Evolutionary conservation across 2,329 filamentous ascomycete species (phyloP).

Genomic region (Gaeumannomyces sp.): DNA sequence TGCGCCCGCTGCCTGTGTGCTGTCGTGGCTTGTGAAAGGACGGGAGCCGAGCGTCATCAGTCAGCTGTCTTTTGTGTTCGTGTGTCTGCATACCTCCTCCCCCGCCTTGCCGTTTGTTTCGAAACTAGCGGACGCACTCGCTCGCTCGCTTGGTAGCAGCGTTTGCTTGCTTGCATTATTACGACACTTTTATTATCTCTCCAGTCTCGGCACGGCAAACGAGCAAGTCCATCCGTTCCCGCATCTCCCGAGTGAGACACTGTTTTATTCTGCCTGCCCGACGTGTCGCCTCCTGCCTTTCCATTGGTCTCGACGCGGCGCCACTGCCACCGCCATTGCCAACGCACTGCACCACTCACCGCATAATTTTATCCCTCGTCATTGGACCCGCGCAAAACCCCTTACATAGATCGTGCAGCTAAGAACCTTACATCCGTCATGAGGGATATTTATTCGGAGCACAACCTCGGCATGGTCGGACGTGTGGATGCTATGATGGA

Average conservation of each 20-base stretch:
- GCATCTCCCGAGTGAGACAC: background rate
- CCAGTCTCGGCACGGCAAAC: background rate
- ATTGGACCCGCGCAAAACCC: too few species aligned
- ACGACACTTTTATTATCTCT: background rate
- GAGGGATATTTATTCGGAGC: background rate
- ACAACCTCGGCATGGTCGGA: background rate
- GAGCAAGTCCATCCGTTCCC: background rate
- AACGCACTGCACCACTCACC: background rate
- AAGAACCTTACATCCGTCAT: background rate
- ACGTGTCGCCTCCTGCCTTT: background rate
- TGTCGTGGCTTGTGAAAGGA: too few species aligned
- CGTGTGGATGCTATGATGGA: too few species aligned
- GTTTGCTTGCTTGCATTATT: background rate
- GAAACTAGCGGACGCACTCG: too few species aligned
- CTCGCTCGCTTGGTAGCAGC: too few species aligned
- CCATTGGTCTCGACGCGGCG: background rate
- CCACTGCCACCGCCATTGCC: background rate
- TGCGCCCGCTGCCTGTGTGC: too few species aligned
- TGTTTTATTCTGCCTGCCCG: background rate
- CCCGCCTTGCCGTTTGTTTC: too few species aligned
- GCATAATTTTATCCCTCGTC: background rate
- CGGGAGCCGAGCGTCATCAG: too few species aligned
- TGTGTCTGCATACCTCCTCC: too few species aligned
- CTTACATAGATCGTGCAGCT: too few species aligned
- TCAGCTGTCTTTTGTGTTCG: background rate